Evolutionary conservation across 345 rosid genomes (phyloP), one percentile per base, ranked within the genome.

Genomic region (Sonneratia alba): DNA sequence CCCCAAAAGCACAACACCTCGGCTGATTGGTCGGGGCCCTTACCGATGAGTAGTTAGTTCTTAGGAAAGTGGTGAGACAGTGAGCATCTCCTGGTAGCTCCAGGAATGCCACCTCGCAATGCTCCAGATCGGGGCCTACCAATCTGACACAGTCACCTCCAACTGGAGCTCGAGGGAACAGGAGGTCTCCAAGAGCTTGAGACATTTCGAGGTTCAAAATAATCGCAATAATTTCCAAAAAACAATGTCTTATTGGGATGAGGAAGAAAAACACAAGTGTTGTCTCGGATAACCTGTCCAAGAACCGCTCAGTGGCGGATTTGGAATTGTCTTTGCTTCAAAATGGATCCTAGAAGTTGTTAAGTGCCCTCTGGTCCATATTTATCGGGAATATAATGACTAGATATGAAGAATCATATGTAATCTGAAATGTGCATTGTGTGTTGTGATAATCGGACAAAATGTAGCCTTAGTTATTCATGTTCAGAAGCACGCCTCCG

Each of bases 1-100:
- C 97, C 98, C 42, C 95, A 96, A 14, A 83, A 96, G 70, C 93
- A 94, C 76, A 94, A 90, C 88, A 94, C 98, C 2, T 97, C 98
- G 16, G 93, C 91, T 62, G 80, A 78, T 74, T 72, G 91, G 86
- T 94, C 98, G 6, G 98, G 98, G 34, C 96, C 96, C 3, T 78
- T 94, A 79, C 82, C 86, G 27, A 64, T 79, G 7, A 86, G 45
- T 34, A 70, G 75, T 77, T 34, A 70, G 75, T 77, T 76, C 70
- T 4, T 68, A 68, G 59, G 68, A 77, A 74, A 70, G 79, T 62
- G 80, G 63, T 45, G 79, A 73, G 77, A 77, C 78, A 13, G 40
- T 24, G 1, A 55, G 37, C 34, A 45, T 42, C 37, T 38, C 63
- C 16, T 5, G 89, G 63, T 89, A 89, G 83, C 81, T 87, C 73